phyloP scores from a whole-genome alignment of 2,329 filamentous ascomycete species.

The Lasiodiplodia sp. region DNA sequence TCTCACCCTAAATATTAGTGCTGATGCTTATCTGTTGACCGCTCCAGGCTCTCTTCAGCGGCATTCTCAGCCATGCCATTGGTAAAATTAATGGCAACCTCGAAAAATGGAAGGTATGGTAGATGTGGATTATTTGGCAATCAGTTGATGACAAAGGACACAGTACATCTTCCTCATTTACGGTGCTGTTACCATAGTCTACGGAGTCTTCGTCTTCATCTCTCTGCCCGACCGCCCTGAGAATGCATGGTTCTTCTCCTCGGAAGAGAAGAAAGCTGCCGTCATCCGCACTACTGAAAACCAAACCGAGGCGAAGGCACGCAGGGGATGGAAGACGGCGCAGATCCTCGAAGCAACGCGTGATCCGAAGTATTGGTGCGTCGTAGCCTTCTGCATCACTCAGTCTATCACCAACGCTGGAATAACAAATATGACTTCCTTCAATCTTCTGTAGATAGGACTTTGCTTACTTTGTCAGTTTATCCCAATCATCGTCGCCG shows the following conservation, averaged over 20 bases:
- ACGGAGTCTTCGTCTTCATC: not conserved
- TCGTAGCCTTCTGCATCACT: not conserved
- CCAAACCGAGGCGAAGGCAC: not conserved
- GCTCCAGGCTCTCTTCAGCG: constrained; percentile 68
- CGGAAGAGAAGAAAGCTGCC: constrained; percentile 3
- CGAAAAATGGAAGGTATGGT: constrained; percentile 52
- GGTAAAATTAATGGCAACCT: constrained; percentile 32
- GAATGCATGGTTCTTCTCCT: constrained; percentile 9
- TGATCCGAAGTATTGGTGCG: constrained; percentile 12
- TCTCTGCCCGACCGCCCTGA: constrained; percentile 2
- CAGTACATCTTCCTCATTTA: constrained; percentile 11
- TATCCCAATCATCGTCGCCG: constrained; percentile 10
- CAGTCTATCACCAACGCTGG: constrained; percentile 4
- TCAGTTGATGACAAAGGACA: too few species aligned
- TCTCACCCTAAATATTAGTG: not conserved
- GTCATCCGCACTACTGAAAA: not conserved
- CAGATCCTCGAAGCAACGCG: not conserved
- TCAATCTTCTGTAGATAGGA: not conserved
- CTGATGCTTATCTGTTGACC: constrained; percentile 69
- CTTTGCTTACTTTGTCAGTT: not conserved
- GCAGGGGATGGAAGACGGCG: not conserved
- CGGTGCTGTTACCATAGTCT: not conserved
- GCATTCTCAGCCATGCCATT: constrained; percentile 4
- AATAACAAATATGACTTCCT: not conserved
- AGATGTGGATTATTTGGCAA: not conserved